Conservation (phyloP, 805 yeast species). For the Geotrichum ghanense region DNA sequence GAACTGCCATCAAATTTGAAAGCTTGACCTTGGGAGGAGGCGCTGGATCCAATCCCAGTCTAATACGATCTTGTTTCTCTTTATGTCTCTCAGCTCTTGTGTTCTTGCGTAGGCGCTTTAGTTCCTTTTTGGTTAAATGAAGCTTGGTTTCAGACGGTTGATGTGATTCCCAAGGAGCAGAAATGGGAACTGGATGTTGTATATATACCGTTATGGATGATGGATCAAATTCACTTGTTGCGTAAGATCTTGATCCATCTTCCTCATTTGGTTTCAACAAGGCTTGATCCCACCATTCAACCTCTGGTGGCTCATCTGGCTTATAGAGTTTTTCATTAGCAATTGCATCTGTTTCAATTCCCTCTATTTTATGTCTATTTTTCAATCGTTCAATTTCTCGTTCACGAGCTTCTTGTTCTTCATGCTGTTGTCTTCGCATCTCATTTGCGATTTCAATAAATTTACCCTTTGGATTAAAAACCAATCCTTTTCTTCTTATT, state of each 20-base stretch:
- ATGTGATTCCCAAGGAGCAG: constrained; percentile 45
- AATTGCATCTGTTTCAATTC: constrained; percentile 38
- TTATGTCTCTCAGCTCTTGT: constrained; percentile 51
- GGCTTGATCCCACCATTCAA: constrained; percentile 88
- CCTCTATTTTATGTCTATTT: constrained; percentile 29
- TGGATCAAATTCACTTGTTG: constrained; percentile 15
- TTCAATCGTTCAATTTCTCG: constrained; percentile 9
- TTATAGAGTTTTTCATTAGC: constrained; percentile 47
- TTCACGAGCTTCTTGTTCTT: constrained; percentile 24
- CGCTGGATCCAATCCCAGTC: constrained; percentile 73
- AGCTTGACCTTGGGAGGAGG: constrained; percentile 84
- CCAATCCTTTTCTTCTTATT: constrained; percentile 30
- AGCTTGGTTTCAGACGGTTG: constrained; percentile 34
- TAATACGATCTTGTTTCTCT: constrained; percentile 66
- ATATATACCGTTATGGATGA: constrained; percentile 56
- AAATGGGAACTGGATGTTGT: constrained; percentile 69
- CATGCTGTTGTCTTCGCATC: constrained; percentile 30
- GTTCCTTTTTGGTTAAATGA: constrained; percentile 65
- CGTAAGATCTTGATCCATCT: constrained; percentile 17
- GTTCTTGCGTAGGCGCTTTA: constrained; percentile 59
- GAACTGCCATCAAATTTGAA: constrained; percentile 73
- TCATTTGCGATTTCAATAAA: constrained; percentile 44
- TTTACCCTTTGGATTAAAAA: constrained; percentile 54
- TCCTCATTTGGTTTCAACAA: constrained; percentile 34
- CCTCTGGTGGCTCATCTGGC: constrained; percentile 41